A percentile compares a stretch with the other conserved stretches of the same genome.
Conservation (phyloP, 108 stramenopile genomes). For the Nannochloropsis oceanica region DNA sequence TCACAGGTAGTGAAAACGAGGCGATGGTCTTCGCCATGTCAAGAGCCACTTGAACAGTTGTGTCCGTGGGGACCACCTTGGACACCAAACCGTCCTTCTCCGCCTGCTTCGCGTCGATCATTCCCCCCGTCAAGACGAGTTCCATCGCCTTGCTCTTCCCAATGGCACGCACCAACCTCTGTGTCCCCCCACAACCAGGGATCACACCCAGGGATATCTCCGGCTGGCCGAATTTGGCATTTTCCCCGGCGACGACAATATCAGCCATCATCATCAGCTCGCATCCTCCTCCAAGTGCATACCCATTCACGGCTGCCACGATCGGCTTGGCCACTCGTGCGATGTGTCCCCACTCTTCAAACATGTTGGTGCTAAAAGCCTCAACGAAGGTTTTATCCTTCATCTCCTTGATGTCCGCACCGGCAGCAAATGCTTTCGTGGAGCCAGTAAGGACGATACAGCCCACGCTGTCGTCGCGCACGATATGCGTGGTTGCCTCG, state of each 20-base stretch:
- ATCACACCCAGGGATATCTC: constrained; percentile 95
- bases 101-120: constrained; percentile 73
- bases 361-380: constrained; percentile 71
- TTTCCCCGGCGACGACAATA: constrained; percentile 76
- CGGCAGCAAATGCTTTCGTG: constrained; percentile 87
- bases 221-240: constrained; percentile 92
- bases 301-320: constrained; percentile 89
- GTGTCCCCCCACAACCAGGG: constrained; percentile 83
- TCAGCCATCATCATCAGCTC: constrained; percentile 99
- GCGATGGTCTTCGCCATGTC: constrained; percentile 79
- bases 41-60: constrained; percentile 63
- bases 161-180: constrained; percentile 79
- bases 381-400: constrained; percentile 50
- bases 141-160: constrained; percentile 98
- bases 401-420: constrained; percentile 84
- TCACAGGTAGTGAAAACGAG: constrained; percentile 59
- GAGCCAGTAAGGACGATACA: constrained; percentile 87
- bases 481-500: constrained; percentile 54
- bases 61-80: constrained; percentile 59
- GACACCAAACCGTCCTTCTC: constrained; percentile 66
- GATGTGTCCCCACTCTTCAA: constrained; percentile 72
- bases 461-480: constrained; percentile 56
- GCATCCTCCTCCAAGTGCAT: constrained; percentile 91
- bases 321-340: constrained; percentile 57
- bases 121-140: constrained; percentile 81